A percentile compares a stretch with the other conserved stretches of the same genome.
Conservation (phyloP, 345 rosid species). For the Raphanus sativus region DNA sequence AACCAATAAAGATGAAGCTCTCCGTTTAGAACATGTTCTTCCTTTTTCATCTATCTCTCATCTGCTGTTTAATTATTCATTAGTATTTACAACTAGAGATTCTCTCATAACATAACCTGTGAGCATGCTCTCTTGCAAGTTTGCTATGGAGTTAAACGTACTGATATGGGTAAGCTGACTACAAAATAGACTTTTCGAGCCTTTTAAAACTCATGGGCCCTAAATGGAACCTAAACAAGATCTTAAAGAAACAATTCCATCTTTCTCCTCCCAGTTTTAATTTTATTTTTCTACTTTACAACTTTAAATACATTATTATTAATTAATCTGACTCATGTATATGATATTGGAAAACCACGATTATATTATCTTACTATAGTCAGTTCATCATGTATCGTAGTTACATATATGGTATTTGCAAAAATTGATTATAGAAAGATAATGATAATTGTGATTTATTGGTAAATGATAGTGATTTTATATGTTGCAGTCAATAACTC, state of each 20-base stretch:
- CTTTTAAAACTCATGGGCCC: neutral
- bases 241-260: neutral
- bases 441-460: conserved; percentile 9
- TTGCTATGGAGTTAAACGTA: no score
- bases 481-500: neutral
- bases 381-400: neutral
- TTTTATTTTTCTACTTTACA: neutral
- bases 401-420: neutral
- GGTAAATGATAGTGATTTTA: conserved; percentile 14
- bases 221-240: neutral
- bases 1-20: no score
- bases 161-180: no score
- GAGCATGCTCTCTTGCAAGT: no score
- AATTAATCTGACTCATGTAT: neutral
- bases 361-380: no score
- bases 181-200: neutral
- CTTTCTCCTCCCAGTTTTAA: neutral
- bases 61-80: no score
- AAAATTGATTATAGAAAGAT: conserved; percentile 5
- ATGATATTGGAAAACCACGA: no score
- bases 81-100: no score
- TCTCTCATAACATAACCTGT: no score
- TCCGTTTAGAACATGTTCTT: no score
- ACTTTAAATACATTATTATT: neutral
- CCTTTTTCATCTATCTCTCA: no score